Conservation (phyloP, 495 filamentous ascomycete genomes). For the Pseudoneurospora amorphoporcata region DNA sequence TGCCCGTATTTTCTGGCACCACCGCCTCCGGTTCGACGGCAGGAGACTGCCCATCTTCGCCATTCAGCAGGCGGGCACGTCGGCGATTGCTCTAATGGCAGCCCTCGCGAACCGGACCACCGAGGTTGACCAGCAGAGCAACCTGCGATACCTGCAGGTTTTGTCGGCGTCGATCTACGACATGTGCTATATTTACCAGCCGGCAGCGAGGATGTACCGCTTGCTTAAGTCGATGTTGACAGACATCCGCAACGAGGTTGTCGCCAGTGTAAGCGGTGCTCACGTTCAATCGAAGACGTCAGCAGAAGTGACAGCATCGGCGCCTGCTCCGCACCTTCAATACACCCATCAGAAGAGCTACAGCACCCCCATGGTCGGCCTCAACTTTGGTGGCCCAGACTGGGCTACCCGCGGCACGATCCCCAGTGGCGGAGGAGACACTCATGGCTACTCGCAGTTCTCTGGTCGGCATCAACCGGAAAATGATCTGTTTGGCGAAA, state of each 20-base stretch:
- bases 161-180: constrained; percentile 32
- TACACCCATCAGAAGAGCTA: neutral
- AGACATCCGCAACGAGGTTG: constrained; percentile 24
- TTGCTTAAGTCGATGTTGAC: constrained; percentile 24
- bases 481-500: neutral
- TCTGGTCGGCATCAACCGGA: neutral
- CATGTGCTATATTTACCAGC: constrained; percentile 31
- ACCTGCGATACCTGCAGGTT: constrained; percentile 27
- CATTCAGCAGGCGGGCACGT: constrained; percentile 42
- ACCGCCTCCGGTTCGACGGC: constrained; percentile 39
- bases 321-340: neutral
- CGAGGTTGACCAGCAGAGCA: constrained; percentile 23
- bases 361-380: neutral
- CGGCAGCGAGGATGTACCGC: constrained; percentile 24
- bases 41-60: constrained; percentile 33
- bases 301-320: neutral
- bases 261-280: neutral
- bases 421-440: neutral
- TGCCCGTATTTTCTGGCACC: constrained; percentile 41
- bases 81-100: constrained; percentile 41
- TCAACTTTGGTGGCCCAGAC: neutral
- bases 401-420: neutral
- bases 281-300: neutral
- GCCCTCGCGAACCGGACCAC: constrained; percentile 30
- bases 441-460: neutral